Percentiles rank a stretch among this genome's conserved stretches.
Evolutionary conservation across 139 green algal genomes (phyloP).

Genomic region (Asterochloris sp.): DNA sequence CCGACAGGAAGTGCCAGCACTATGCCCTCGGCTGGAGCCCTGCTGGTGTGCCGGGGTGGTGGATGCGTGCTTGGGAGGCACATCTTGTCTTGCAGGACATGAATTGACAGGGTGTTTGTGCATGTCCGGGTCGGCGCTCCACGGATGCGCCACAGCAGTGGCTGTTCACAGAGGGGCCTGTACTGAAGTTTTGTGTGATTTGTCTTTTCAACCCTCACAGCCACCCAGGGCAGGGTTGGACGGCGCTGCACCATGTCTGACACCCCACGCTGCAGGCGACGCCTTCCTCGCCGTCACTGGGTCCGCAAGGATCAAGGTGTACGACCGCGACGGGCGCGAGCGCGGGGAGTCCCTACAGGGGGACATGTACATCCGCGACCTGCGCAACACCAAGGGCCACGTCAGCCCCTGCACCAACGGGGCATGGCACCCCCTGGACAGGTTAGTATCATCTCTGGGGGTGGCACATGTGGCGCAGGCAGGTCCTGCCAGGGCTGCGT

Average conservation of each 20-base stretch:
- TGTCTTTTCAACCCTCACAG: no score
- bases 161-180: no score
- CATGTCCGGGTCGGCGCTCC: no score
- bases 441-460: constrained; percentile 1
- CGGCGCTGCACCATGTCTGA: neutral
- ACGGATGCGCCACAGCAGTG: no score
- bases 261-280: constrained; percentile 49
- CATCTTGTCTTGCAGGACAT: neutral
- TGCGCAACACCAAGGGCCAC: constrained; percentile 93
- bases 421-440: constrained; percentile 86
- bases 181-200: neutral
- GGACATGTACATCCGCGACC: constrained; percentile 97
- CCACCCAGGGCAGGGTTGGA: no score
- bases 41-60: no score
- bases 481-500: no score
- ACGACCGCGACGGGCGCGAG: constrained; percentile 78
- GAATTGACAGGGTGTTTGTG: neutral
- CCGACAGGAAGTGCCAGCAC: no score
- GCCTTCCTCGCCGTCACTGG: constrained; percentile 77
- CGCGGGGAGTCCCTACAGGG: constrained; percentile 76
- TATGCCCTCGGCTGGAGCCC: no score
- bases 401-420: constrained; percentile 70
- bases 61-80: no score
- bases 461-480: no score
- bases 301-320: constrained; percentile 62